Base-by-base conservation (phyloP, 192 early-diverging fungal species). In the Gonapodya sp. region DNA sequence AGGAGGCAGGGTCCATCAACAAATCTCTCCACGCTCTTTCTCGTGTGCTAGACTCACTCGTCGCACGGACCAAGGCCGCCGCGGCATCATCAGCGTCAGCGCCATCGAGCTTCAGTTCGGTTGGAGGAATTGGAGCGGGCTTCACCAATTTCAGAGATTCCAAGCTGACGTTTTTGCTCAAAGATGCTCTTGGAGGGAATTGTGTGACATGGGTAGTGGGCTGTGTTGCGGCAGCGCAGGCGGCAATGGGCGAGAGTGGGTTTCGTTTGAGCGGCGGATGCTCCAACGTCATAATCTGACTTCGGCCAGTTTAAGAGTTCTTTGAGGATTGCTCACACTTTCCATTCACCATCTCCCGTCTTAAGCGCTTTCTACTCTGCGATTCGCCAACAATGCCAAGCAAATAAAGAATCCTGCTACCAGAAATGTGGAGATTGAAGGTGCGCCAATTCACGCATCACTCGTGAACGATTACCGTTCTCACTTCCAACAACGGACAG, bases 1-100 rank as follows among this genome's bases (percentile, higher is more conserved):
- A 92, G 78, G 95, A 96, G 78, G 95, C 94, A 1, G 89, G 91
- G 31, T 91, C 92, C 81, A 96, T 96, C 84, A 96, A 96, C 86
- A 93, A 91, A 84, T 92, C 91, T 31, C 83, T 96, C 73, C 90
- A 91, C 32, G 92, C 91, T 0, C 85, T 96, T 1, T 93, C 93
- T 16, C 93, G 93, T 35, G 95, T 96, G 79, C 95, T 96, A 83
- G 93, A 94, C 82, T 93, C 95, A 8, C 87, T 96, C 24, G 91
- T 89, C 31, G 92, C 92, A 34, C 85, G 90, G 32, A 84, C 84
- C 33, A 88, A 84, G 73, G 91, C 90, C 36, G 46, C 85, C 85
- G n/a, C n/a, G n/a, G n/a, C n/a, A n/a, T n/a, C n/a, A n/a, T n/a
- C n/a, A n/a, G n/a, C n/a, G n/a, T n/a, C n/a, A n/a, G 14, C 86